Evolutionary conservation across 768 basidiomycete species (phyloP), one percentile per base, ranked within the genome.

Genomic region (Favolaschia claudopus): DNA sequence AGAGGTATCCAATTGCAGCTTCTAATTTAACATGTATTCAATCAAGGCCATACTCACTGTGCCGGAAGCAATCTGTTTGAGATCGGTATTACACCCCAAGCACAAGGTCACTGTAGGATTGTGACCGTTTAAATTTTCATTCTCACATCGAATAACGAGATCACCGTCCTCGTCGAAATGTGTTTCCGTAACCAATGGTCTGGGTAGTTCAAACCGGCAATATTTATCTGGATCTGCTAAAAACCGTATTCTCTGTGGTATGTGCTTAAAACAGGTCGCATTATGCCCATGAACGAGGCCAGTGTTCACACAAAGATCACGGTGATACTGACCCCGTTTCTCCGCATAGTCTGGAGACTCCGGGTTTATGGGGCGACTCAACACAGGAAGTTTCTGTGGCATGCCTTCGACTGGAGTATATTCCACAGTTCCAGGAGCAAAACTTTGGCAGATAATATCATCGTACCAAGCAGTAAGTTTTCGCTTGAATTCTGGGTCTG

Each of bases 81-180:
- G 47, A 46, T 5, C 42, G 45, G 31, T 60, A 60, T 19, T 60
- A 44, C 27, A 38, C 53, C 14, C 12, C 24, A 22, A 43, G 45
- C 19, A 10, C 12, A 36, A 10, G 34, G 12, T 36, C 12, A 10
- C 10, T 10, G n/a, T 10, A n/a, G 34, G 34, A 36, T 36, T 36
- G 34, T 36, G 34, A 10, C 12, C 10, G n/a, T 36, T 36, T 10
- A 36, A 10, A n/a, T n/a, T 10, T 36, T n/a, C 34, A n/a, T 36
- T n/a, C 12, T 36, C n/a, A 36, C 34, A 36, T 36, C 34, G 10
- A n/a, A 10, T 36, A n/a, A n/a, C n/a, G n/a, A n/a, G n/a, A n/a
- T n/a, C n/a, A n/a, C n/a, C n/a, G n/a, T n/a, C n/a, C n/a, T 36
- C 34, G 34, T 36, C 34, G 12, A 36, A 36, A 36, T 36, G 34